phyloP scores from a whole-genome alignment of 495 filamentous ascomycete genomes.

The Penicillium macrosclerotiorum region DNA sequence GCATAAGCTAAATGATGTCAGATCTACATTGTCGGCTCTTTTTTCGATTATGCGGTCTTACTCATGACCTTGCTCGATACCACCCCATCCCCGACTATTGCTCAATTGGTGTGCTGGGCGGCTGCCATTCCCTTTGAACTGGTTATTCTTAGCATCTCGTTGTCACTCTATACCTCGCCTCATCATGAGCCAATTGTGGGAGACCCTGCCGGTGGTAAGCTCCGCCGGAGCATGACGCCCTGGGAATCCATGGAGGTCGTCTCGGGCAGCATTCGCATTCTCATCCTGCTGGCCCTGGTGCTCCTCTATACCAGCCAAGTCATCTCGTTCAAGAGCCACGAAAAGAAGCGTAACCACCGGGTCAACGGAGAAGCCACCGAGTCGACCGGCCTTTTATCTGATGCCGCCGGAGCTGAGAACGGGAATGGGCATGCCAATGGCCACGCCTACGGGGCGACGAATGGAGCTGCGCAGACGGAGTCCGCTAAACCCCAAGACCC shows the following conservation, averaged over 20 bases:
- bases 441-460: slow-evolving; percentile 48
- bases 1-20: slow-evolving; percentile 33
- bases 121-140: slow-evolving; percentile 66
- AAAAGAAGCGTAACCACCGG: slow-evolving; percentile 22
- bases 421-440: slow-evolving; percentile 49
- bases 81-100: slow-evolving; percentile 65
- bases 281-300: slow-evolving; percentile 57
- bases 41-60: slow-evolving; percentile 69
- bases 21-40: slow-evolving; percentile 80
- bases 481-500: slow-evolving; percentile 41
- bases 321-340: slow-evolving; percentile 32
- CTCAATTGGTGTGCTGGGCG: slow-evolving; percentile 73
- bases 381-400: slow-evolving; percentile 53
- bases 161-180: slow-evolving; percentile 56
- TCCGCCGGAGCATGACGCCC: slow-evolving; percentile 50
- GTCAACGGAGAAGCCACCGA: slow-evolving; percentile 46
- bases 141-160: slow-evolving; percentile 61
- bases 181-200: slow-evolving; percentile 61
- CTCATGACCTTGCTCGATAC: slow-evolving; percentile 81
- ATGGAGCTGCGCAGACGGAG: slow-evolving; percentile 37
- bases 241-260: slow-evolving; percentile 67
- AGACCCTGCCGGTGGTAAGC: slow-evolving; percentile 42
- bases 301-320: slow-evolving; percentile 57
- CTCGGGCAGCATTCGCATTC: slow-evolving; percentile 57
- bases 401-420: slow-evolving; percentile 40